These are phyloP conservation scores for Fusarium continuum DNA, from an alignment of 2,329 filamentous ascomycete genomes.

Conservation along the genomic window DNA sequence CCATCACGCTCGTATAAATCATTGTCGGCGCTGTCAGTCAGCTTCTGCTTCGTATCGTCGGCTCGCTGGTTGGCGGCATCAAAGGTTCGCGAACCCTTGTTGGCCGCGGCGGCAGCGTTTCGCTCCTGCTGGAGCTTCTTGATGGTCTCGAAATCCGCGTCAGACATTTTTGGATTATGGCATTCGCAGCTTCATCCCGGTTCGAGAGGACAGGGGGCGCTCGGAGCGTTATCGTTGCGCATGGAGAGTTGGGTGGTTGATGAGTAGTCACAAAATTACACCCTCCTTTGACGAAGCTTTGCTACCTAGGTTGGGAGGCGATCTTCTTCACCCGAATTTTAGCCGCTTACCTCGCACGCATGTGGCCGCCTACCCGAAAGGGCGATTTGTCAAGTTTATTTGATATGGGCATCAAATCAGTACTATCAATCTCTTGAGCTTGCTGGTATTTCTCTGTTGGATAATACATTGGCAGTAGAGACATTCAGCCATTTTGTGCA, in stretches of 20 bases:
- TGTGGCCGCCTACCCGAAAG: slow-evolving; percentile 18
- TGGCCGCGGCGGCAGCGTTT: slow-evolving; percentile 79
- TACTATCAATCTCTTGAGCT: neutral
- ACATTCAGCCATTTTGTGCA: neutral
- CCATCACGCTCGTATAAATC: slow-evolving; percentile 84
- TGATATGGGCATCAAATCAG: neutral
- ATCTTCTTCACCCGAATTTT: slow-evolving; percentile 46
- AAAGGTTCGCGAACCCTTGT: slow-evolving; percentile 83
- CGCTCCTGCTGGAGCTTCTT: slow-evolving; percentile 92
- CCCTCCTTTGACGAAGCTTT: slow-evolving; percentile 42
- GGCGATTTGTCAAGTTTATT: slow-evolving; percentile 7
- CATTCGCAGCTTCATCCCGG: slow-evolving; percentile 53
- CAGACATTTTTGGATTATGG: slow-evolving; percentile 66
- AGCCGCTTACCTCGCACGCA: slow-evolving; percentile 39
- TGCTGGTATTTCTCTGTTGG: neutral
- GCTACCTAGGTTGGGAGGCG: slow-evolving; percentile 43
- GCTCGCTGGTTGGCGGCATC: slow-evolving; percentile 82
- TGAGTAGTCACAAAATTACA: slow-evolving; percentile 45
- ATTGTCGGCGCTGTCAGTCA: slow-evolving; percentile 89
- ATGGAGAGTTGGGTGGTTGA: slow-evolving; percentile 47
- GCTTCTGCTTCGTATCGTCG: slow-evolving; percentile 90
- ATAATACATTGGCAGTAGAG: neutral
- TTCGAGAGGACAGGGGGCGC: slow-evolving; percentile 51
- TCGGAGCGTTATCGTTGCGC: slow-evolving; percentile 49
- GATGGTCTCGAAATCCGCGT: slow-evolving; percentile 88